Percentiles rank a stretch among this genome's conserved stretches.
phyloP scores from a whole-genome alignment of 305 asterid species.

The Fraxinus ornus region DNA sequence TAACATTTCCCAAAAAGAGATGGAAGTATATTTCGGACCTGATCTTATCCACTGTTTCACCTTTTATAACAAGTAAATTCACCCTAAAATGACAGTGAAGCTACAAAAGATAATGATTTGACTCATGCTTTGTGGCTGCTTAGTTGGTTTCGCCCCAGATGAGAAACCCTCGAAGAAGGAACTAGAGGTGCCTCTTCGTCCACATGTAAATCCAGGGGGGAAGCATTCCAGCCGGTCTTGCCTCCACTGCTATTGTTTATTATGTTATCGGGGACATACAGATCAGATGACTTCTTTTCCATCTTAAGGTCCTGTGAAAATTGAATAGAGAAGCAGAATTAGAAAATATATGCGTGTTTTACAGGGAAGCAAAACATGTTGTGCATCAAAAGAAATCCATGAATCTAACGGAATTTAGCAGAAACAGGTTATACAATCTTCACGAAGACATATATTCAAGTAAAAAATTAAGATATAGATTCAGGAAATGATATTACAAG shows the following conservation, averaged over 20 bases:
- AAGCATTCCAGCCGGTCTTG: slow-evolving; percentile 33
- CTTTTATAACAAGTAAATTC: not conserved
- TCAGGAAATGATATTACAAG: not conserved
- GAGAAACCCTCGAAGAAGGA: slow-evolving; percentile 36
- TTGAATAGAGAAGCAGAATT: not conserved
- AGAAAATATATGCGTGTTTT: not conserved
- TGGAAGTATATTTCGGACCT: not conserved
- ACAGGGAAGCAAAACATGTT: not conserved
- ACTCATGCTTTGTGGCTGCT: slow-evolving; percentile 18
- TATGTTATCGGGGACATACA: slow-evolving; percentile 36
- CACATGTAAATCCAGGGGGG: slow-evolving; percentile 24
- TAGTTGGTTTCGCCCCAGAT: slow-evolving; percentile 49
- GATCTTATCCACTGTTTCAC: slow-evolving; percentile 4
- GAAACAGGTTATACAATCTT: not conserved
- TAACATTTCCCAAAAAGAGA: not conserved
- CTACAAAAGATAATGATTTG: not conserved
- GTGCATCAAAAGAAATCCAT: not conserved
- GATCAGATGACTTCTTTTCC: slow-evolving; percentile 44
- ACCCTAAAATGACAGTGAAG: not conserved
- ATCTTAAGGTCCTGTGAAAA: slow-evolving; percentile 18
- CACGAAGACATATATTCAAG: not conserved
- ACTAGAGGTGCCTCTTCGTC: slow-evolving; percentile 51
- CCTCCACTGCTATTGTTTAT: slow-evolving; percentile 30
- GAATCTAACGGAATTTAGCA: not conserved
- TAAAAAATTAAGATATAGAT: not conserved